Percentiles rank a stretch among this genome's conserved stretches.
Evolutionary conservation across 306 rosid species (phyloP).

Genomic region (Trichosanthes truncata): DNA sequence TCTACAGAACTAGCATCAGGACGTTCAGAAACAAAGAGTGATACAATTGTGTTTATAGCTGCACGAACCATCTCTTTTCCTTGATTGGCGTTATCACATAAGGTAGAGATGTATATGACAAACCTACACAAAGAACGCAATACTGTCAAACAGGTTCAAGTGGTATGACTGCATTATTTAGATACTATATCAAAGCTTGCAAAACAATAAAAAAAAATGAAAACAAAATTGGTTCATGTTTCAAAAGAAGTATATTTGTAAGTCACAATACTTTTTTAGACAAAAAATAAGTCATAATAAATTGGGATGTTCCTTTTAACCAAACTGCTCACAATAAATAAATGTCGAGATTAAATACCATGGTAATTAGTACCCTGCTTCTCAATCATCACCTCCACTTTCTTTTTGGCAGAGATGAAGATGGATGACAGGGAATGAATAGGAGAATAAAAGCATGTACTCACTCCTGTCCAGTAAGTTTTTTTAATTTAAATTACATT

Average conservation of each 20-base stretch:
- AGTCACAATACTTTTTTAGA: neutral
- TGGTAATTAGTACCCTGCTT: neutral
- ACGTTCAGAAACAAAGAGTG: constrained; percentile 34
- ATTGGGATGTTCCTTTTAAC: neutral
- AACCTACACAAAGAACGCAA: constrained; percentile 42
- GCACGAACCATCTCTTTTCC: constrained; percentile 56
- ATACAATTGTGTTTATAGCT: constrained; percentile 52
- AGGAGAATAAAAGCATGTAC: neutral
- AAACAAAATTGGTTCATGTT: neutral
- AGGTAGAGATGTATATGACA: constrained; percentile 55
- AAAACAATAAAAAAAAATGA: neutral
- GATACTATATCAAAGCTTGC: neutral
- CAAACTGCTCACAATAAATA: neutral
- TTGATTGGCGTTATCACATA: constrained; percentile 53
- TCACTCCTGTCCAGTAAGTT: neutral
- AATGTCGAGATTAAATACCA: neutral
- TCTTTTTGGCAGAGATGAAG: neutral
- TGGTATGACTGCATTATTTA: neutral
- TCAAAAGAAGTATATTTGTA: neutral
- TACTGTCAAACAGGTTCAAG: constrained; percentile 9
- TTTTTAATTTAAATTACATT: neutral
- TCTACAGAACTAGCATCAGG: constrained; percentile 33
- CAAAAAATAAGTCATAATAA: neutral
- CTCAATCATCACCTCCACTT: neutral
- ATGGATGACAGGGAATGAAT: neutral